A percentile compares a stretch with the other conserved stretches of the same genome.
Evolutionary conservation across 1,284 basidiomycete species (phyloP).

Genomic region (Meira miltonrushii): DNA sequence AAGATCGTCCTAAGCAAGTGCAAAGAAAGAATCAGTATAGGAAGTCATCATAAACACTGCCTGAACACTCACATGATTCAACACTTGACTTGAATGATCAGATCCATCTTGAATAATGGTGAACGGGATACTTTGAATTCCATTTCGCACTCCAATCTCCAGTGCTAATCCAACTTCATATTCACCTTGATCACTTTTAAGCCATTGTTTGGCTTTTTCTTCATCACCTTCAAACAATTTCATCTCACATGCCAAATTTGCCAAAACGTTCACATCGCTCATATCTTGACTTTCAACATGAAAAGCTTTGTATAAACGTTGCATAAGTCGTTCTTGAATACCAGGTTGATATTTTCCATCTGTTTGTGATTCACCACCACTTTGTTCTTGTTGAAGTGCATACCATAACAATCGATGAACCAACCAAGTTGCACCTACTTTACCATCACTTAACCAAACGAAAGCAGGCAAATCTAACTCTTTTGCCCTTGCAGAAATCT

Average conservation of each 20-base stretch:
- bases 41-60: neutral
- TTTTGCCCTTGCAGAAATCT: constrained; percentile 21
- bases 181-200: constrained; percentile 4
- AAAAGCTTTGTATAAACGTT: constrained; percentile 8
- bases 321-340: neutral
- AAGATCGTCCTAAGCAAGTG: neutral
- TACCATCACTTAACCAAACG: constrained; percentile 26
- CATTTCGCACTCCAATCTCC: constrained; percentile 22
- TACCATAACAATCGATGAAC: constrained; percentile 27
- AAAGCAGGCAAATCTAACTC: constrained; percentile 24
- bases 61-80: neutral
- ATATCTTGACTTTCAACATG: constrained; percentile 3
- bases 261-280: neutral
- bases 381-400: constrained; percentile 22
- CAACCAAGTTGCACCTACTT: constrained; percentile 33
- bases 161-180: neutral
- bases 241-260: neutral
- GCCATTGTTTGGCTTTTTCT: constrained; percentile 7
- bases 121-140: constrained; percentile 31
- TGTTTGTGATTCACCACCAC: neutral
- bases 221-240: constrained; percentile 3
- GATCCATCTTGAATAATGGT: constrained; percentile 24
- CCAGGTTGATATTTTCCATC: constrained; percentile 1
- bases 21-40: no score
- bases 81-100: neutral